Evolutionary conservation across 441 rosid species (phyloP), one percentile per base, ranked within the genome.

Genomic region (Aquilaria agallochum): DNA sequence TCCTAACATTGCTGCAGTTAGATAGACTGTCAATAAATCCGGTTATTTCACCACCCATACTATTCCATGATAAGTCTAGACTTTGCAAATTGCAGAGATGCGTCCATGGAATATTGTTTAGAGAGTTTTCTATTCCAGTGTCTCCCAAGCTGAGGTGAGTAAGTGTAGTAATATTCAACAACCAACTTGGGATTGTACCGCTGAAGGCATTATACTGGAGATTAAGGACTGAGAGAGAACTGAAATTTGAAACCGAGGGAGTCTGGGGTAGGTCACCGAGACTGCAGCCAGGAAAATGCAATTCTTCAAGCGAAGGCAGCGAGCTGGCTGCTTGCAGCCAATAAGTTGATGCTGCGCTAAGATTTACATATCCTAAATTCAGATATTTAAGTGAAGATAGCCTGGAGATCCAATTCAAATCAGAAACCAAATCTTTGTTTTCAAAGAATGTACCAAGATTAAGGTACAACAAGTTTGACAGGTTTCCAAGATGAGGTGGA

Each of bases 401-500:
- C 2, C 49, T 33, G 9, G 60, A 14, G 42, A 57, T 11, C 60
- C 60, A 57, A 14, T 57, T 47, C 47, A 57, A 33, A 13, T 12
- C 27, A 40, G 30, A 34, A 2, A 12, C 48, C 54, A 15, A 51
- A 51, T 1, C 15, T n/a, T 49, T 49, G 40, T 13, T 56, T 31
- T 56, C 44, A 27, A 11, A 33, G 5, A 47, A 33, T 30, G 7
- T 11, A 8, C n/a, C 5, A 30, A 70, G 69, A 32, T 71, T 70
- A 64, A 75, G 79, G 42, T 56, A 68, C 5, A 27, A 65, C 65
- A 71, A 62, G 44, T 55, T 55, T 1, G 75, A 64, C 27, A 75
- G 58, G 56, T 68, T 68, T 48, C 79, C 76, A 5, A 75, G 49
- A 12, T 65, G 66, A 42, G 63, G 40, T 6, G 79, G 68, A 30